Conservation (phyloP, 805 yeast genomes). For the Candida peoriensis region DNA sequence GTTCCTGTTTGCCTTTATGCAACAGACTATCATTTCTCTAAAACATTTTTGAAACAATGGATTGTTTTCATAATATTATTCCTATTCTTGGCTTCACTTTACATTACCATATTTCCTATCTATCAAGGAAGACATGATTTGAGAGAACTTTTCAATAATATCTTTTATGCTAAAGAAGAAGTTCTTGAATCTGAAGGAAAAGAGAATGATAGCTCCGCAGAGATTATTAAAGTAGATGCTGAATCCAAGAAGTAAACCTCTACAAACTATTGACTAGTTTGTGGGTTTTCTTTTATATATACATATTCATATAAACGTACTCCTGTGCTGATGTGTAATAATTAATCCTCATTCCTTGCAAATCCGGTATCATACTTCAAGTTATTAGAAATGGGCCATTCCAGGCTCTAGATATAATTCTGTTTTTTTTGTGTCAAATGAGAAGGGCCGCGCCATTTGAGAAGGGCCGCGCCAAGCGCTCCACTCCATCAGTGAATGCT, state of each 20-base stretch:
- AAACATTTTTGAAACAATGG: slow-evolving; percentile 31
- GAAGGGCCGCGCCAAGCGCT: no score
- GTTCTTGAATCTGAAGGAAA: not conserved
- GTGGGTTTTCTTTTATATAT: no score
- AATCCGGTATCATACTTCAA: no score
- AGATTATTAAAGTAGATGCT: not conserved
- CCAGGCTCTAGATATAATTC: no score
- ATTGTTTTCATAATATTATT: slow-evolving; percentile 34
- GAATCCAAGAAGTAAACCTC: not conserved
- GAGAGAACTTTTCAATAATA: slow-evolving; percentile 4
- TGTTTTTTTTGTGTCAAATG: no score
- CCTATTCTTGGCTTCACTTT: slow-evolving; percentile 30
- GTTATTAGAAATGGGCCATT: no score
- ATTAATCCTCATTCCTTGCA: no score
- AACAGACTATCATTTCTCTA: slow-evolving; percentile 29
- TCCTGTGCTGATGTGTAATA: no score
- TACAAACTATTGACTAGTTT: not conserved
- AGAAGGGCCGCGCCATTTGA: no score
- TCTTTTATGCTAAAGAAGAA: not conserved
- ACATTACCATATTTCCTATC: slow-evolving; percentile 33
- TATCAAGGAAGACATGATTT: slow-evolving; percentile 28
- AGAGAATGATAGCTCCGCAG: not conserved
- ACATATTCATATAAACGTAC: no score
- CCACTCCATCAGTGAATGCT: no score
- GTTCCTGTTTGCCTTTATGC: slow-evolving; percentile 31